Percentiles rank a stretch among this genome's conserved stretches.
phyloP scores from a whole-genome alignment of 495 filamentous ascomycete species.

The Amphirosellinia nigrospora region DNA sequence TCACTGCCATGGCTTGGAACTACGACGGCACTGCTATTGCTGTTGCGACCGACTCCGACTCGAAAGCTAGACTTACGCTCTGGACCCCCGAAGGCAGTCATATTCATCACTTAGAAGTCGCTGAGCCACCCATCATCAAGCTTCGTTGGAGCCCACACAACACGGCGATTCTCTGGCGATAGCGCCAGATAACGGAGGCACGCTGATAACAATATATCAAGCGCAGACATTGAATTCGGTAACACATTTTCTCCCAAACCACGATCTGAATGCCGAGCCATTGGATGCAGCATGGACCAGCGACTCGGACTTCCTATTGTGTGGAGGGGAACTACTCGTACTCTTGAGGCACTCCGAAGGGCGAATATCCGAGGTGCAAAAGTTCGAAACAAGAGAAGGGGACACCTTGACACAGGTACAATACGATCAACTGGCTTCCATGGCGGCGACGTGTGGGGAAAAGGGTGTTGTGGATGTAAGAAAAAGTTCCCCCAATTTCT shows the following conservation, averaged over 20 bases:
- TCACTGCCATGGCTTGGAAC: conserved; percentile 76
- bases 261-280: conserved; percentile 50
- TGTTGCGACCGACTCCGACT: conserved; percentile 67
- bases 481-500: conserved; percentile 12
- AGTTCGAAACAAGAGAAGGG: conserved; percentile 49
- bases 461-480: conserved; percentile 60
- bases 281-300: conserved; percentile 67
- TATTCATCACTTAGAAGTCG: conserved; percentile 50
- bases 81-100: conserved; percentile 66
- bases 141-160: conserved; percentile 66
- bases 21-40: conserved; percentile 69
- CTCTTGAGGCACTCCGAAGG: conserved; percentile 45
- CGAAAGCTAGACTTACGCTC: conserved; percentile 69
- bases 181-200: conserved; percentile 56
- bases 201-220: conserved; percentile 58
- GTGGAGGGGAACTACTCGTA: conserved; percentile 60
- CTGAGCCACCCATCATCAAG: conserved; percentile 61
- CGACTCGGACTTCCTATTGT: conserved; percentile 62
- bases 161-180: conserved; percentile 60
- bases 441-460: conserved; percentile 57
- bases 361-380: conserved; percentile 45
- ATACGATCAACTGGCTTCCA: conserved; percentile 52
- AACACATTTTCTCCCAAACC: conserved; percentile 48
- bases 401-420: conserved; percentile 54
- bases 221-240: conserved; percentile 45